Evolutionary conservation across 2,329 filamentous ascomycete species (phyloP).

Genomic region (Calonectria ilicicola): DNA sequence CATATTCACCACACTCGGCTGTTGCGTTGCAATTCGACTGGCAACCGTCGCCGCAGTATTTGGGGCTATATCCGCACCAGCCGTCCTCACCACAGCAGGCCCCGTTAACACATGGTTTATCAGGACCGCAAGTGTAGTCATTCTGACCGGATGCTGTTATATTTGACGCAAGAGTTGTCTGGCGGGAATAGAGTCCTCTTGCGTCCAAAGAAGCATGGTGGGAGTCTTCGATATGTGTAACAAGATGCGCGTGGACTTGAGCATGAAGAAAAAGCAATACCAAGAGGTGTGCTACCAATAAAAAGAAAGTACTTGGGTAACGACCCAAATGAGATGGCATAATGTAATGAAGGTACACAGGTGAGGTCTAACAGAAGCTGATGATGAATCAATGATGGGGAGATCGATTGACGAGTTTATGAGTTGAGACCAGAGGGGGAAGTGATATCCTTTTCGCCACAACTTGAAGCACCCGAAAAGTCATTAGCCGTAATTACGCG

Average conservation of each 20-base stretch:
- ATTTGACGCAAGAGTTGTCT: not conserved
- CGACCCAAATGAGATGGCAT: not conserved
- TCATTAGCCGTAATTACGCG: not conserved
- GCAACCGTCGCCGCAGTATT: not conserved
- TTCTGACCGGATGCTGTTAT: not conserved
- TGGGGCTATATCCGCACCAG: not conserved
- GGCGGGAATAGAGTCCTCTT: not conserved
- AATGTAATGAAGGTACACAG: not conserved
- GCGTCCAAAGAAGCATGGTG: not conserved
- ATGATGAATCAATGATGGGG: not conserved
- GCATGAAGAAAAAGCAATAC: not conserved
- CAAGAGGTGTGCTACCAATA: not conserved
- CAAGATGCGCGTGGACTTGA: not conserved
- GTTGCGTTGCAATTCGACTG: not conserved
- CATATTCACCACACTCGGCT: constrained; percentile 24
- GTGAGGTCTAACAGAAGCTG: not conserved
- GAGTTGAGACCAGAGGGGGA: not conserved
- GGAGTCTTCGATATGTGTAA: not conserved
- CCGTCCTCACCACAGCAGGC: not conserved
- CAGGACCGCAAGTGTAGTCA: not conserved
- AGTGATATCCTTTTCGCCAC: not conserved
- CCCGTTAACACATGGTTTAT: not conserved
- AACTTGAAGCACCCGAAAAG: not conserved
- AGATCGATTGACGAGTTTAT: not conserved
- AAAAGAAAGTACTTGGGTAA: not conserved